phyloP scores from a whole-genome alignment of 352 stramenopile species.

The Pythium brassicae region DNA sequence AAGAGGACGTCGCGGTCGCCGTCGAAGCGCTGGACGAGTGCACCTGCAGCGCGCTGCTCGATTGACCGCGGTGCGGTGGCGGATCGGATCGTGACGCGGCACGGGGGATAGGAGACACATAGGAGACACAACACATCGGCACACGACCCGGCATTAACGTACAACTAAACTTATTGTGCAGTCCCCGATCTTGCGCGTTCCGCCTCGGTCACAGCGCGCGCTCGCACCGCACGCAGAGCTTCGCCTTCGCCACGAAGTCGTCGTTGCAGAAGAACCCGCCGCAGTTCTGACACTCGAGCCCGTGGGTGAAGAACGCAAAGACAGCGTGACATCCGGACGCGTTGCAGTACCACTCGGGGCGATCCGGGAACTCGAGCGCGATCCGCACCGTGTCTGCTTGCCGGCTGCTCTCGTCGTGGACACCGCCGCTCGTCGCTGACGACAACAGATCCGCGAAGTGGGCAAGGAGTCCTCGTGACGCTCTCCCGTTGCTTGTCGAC shows the following conservation, averaged over 20 bases:
- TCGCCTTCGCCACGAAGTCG: conserved; percentile 38
- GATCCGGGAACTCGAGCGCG: conserved; percentile 48
- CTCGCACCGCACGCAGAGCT: conserved; percentile 23
- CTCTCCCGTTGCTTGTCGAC: not conserved
- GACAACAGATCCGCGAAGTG: conserved; percentile 7
- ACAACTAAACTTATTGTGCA: conserved; percentile 14
- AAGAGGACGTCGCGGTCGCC: conserved; percentile 4
- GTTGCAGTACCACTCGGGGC: conserved; percentile 76
- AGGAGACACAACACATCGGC: conserved; percentile 1
- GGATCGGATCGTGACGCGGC: not conserved
- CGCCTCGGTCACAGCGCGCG: not conserved
- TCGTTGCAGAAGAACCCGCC: conserved; percentile 51
- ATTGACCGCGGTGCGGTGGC: not conserved
- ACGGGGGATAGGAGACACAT: conserved; percentile 1
- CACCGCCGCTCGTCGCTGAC: not conserved
- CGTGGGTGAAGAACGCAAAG: conserved; percentile 62
- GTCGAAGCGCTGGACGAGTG: conserved; percentile 11
- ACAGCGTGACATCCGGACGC: conserved; percentile 47
- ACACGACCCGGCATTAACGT: conserved; percentile 8
- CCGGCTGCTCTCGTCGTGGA: not conserved
- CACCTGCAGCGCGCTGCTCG: conserved; percentile 2
- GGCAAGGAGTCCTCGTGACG: not conserved
- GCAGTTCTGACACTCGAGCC: conserved; percentile 43
- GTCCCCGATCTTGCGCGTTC: conserved; percentile 1
- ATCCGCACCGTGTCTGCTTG: conserved; percentile 6